phyloP scores from a whole-genome alignment of 352 stramenopile genomes.

The Pythium aristosporum region DNA sequence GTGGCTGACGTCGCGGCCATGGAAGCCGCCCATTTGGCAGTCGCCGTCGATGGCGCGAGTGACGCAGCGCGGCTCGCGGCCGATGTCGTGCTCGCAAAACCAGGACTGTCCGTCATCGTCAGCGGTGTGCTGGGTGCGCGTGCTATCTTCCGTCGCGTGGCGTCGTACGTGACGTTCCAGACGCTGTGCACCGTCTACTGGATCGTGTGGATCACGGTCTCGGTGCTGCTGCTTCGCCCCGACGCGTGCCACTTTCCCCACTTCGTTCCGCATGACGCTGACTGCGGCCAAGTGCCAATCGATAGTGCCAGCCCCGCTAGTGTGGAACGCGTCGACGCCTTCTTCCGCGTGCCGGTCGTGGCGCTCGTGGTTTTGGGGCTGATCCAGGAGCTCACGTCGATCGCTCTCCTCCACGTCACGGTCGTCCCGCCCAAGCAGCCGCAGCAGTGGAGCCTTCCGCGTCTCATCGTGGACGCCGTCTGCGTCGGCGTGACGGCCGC shows the following conservation, averaged over 20 bases:
- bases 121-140: slow-evolving; percentile 89
- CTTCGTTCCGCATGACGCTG: slow-evolving; percentile 50
- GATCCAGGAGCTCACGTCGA: slow-evolving; percentile 7
- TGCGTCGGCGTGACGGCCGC: slow-evolving; percentile 76
- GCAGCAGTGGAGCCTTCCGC: slow-evolving; percentile 69
- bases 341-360: slow-evolving; percentile 93
- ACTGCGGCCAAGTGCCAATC: slow-evolving; percentile 27
- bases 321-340: slow-evolving; percentile 48
- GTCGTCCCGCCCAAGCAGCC: slow-evolving; percentile 81
- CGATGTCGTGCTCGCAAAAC: slow-evolving; percentile 94
- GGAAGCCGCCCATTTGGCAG: slow-evolving; percentile 70
- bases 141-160: slow-evolving; percentile 94
- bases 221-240: slow-evolving; percentile 87
- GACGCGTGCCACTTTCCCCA: slow-evolving; percentile 72
- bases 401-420: slow-evolving; percentile 17
- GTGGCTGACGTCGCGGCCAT: slow-evolving; percentile 71
- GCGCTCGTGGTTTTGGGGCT: slow-evolving; percentile 44
- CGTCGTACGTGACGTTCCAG: slow-evolving; percentile 94
- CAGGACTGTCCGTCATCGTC: slow-evolving; percentile 91
- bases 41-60: slow-evolving; percentile 81
- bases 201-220: slow-evolving; percentile 93
- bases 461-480: slow-evolving; percentile 57
- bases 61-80: slow-evolving; percentile 89
- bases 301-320: slow-evolving; percentile 37
- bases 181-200: slow-evolving; percentile 92